Conservation (phyloP, 2,329 filamentous ascomycete species). For the Exophiala xenobiotica region DNA sequence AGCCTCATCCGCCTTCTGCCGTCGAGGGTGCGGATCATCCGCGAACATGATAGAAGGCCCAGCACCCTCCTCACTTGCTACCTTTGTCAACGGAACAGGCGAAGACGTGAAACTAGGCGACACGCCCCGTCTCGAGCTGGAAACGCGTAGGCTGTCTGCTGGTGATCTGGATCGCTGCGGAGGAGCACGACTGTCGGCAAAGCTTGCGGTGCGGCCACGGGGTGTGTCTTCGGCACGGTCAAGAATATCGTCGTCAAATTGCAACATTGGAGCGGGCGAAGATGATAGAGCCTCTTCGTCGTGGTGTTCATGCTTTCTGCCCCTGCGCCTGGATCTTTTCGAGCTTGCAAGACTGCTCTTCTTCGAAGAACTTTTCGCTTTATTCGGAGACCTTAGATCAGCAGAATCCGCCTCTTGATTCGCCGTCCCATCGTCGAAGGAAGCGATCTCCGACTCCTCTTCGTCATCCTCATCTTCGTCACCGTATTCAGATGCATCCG, state of each 20-base stretch:
- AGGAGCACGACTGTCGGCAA: not conserved
- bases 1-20: constrained; percentile 31
- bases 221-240: not conserved
- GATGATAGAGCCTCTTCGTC: not conserved
- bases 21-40: constrained; percentile 43
- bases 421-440: constrained; percentile 34
- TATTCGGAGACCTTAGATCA: constrained; percentile 4
- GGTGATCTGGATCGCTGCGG: constrained; percentile 1
- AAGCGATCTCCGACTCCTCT: constrained; percentile 29
- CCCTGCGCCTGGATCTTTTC: constrained; percentile 18
- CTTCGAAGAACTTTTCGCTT: constrained; percentile 21
- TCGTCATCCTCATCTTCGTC: constrained; percentile 11
- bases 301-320: constrained; percentile 1
- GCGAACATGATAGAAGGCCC: constrained; percentile 76
- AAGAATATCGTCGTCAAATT: constrained; percentile 15
- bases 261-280: constrained; percentile 6
- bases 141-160: constrained; percentile 1
- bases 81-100: constrained; percentile 67
- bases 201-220: constrained; percentile 6
- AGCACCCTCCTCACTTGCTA: constrained; percentile 61
- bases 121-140: constrained; percentile 41
- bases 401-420: constrained; percentile 34
- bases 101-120: constrained; percentile 68
- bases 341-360: constrained; percentile 29
- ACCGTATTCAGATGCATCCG: constrained; percentile 28